phyloP scores from a whole-genome alignment of 2,329 filamentous ascomycete species.

The Fusarium sublunatum region DNA sequence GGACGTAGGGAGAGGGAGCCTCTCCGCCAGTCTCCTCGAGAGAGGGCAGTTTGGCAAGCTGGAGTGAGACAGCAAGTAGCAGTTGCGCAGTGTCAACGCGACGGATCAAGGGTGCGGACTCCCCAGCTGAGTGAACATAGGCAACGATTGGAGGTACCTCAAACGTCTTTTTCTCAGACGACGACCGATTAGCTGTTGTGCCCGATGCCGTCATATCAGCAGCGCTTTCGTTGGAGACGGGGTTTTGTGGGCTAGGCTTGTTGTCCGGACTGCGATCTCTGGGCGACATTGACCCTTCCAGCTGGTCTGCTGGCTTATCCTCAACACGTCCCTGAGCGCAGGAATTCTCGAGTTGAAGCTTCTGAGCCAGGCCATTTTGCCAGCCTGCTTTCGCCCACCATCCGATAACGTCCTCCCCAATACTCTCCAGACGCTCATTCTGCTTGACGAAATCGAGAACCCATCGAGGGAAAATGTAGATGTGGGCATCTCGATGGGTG shows the following conservation, averaged over 20 bases:
- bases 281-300: conserved; percentile 47
- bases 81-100: conserved; percentile 89
- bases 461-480: conserved; percentile 95
- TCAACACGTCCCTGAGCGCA: conserved; percentile 55
- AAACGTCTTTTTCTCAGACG: conserved; percentile 31
- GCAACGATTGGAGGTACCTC: conserved; percentile 79
- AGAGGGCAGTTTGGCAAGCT: conserved; percentile 85
- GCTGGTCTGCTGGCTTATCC: conserved; percentile 52
- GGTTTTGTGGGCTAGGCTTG: conserved; percentile 12
- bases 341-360: conserved; percentile 77
- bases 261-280: conserved; percentile 39
- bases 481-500: conserved; percentile 88
- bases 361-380: conserved; percentile 83
- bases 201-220: conserved; percentile 3
- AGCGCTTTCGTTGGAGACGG: neutral
- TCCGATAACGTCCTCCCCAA: conserved; percentile 90
- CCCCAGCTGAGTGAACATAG: conserved; percentile 76
- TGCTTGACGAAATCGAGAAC: conserved; percentile 82
- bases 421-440: conserved; percentile 85
- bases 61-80: conserved; percentile 83
- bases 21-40: conserved; percentile 70
- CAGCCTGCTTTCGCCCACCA: conserved; percentile 97
- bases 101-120: conserved; percentile 74
- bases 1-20: conserved; percentile 77
- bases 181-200: conserved; percentile 12